Evolutionary conservation across 2,329 filamentous ascomycete species (phyloP).

Genomic region (Ophiostoma ulmi): DNA sequence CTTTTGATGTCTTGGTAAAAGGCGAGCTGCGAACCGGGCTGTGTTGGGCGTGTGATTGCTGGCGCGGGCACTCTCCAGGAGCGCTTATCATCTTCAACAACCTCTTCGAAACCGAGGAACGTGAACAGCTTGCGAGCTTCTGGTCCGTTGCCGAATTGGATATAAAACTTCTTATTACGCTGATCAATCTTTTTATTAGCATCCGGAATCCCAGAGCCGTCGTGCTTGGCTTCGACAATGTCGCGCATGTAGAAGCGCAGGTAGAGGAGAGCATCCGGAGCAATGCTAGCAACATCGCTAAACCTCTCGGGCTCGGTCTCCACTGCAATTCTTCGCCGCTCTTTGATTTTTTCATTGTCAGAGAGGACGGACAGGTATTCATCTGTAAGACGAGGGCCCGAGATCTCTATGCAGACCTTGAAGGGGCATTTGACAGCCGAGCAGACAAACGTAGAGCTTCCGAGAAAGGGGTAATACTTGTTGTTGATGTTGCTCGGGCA

Average conservation of each 20-base stretch:
- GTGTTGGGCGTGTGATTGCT: constrained; percentile 39
- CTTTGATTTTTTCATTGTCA: constrained; percentile 43
- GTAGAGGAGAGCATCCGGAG: constrained; percentile 40
- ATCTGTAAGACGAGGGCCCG: constrained; percentile 43
- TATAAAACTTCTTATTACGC: constrained; percentile 52
- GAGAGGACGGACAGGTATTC: constrained; percentile 42
- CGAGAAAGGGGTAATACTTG: constrained; percentile 40
- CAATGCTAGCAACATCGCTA: constrained; percentile 40
- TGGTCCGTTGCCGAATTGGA: constrained; percentile 45
- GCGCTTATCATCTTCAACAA: constrained; percentile 34
- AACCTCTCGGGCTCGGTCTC: constrained; percentile 47
- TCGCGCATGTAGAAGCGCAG: constrained; percentile 51
- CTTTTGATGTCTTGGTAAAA: constrained; percentile 48
- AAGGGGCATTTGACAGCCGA: constrained; percentile 41
- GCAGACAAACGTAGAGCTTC: constrained; percentile 39
- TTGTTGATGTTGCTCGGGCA: constrained; percentile 21
- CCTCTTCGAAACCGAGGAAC: constrained; percentile 46
- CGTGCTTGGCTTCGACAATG: constrained; percentile 39
- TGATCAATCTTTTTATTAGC: constrained; percentile 44
- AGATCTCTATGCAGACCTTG: constrained; percentile 45
- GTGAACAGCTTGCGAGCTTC: constrained; percentile 47
- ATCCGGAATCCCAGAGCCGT: constrained; percentile 30
- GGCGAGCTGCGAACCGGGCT: constrained; percentile 41
- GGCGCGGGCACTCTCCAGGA: constrained; percentile 36
- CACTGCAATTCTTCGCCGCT: constrained; percentile 39